phyloP scores from a whole-genome alignment of 371 early-diverging fungal species.

The Apophysomyces elegans region DNA sequence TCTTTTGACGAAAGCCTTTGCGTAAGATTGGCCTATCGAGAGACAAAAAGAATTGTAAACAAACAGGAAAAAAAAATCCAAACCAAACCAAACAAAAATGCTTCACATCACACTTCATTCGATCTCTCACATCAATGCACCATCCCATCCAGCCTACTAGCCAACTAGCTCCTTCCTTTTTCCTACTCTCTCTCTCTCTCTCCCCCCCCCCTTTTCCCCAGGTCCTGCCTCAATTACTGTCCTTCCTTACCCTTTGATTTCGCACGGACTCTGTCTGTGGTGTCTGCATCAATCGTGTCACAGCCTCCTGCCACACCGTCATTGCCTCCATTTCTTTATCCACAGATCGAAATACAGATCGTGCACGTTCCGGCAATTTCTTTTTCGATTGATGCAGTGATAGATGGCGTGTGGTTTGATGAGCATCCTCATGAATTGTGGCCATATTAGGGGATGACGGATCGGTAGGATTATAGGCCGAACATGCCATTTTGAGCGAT shows the following conservation, averaged over 20 bases:
- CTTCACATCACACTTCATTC: no score
- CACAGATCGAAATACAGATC: not conserved
- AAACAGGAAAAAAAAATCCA: not conserved
- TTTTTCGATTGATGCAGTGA: not conserved
- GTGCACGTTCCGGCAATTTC: not conserved
- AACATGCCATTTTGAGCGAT: not conserved
- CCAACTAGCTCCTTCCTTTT: no score
- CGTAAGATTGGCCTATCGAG: not conserved
- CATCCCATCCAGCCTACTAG: no score
- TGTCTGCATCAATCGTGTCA: not conserved
- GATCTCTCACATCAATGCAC: no score
- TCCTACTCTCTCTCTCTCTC: no score
- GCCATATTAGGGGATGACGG: no score
- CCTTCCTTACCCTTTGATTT: not conserved
- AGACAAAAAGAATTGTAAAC: not conserved
- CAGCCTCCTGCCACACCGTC: not conserved
- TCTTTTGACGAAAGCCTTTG: conserved; percentile 15
- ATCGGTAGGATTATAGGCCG: not conserved
- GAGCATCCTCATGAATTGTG: not conserved
- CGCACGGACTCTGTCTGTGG: not conserved
- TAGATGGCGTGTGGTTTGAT: conserved; percentile 1
- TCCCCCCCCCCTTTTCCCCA: no score
- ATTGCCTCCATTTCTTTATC: not conserved
- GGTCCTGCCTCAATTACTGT: no score
- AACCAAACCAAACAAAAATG: not conserved